Conservation (phyloP, 1,284 basidiomycete genomes). For the Heterobasidion annosum region DNA sequence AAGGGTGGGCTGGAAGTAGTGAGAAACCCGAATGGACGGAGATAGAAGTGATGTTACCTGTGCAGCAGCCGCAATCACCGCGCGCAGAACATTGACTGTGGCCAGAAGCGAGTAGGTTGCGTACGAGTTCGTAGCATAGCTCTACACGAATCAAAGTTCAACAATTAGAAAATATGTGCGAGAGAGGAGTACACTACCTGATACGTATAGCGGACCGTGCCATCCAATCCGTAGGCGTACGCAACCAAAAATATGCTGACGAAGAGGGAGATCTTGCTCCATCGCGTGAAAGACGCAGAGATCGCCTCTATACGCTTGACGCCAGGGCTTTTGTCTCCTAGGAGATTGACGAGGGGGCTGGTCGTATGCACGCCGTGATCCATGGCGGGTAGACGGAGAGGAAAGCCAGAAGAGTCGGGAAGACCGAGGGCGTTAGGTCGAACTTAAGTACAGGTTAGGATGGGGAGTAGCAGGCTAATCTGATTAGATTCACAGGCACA, state of each 20-base stretch:
- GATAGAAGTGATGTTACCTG: neutral
- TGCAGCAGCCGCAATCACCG: neutral
- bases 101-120: neutral
- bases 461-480: neutral
- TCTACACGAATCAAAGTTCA: neutral
- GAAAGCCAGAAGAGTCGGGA: no score
- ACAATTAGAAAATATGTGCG: neutral
- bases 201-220: neutral
- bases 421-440: no score
- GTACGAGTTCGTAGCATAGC: neutral
- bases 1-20: neutral
- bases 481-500: neutral
- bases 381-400: no score
- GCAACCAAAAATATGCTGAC: neutral
- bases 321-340: no score
- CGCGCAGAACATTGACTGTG: neutral
- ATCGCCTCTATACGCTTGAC: no score
- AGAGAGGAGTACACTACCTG: neutral
- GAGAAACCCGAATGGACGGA: neutral
- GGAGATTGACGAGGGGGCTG: no score
- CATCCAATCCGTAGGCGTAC: neutral
- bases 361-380: no score
- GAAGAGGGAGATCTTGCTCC: no score
- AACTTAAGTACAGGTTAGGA: no score
- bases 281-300: no score